Conservation (phyloP, 805 yeast genomes). For the Brettanomyces custersianus region DNA sequence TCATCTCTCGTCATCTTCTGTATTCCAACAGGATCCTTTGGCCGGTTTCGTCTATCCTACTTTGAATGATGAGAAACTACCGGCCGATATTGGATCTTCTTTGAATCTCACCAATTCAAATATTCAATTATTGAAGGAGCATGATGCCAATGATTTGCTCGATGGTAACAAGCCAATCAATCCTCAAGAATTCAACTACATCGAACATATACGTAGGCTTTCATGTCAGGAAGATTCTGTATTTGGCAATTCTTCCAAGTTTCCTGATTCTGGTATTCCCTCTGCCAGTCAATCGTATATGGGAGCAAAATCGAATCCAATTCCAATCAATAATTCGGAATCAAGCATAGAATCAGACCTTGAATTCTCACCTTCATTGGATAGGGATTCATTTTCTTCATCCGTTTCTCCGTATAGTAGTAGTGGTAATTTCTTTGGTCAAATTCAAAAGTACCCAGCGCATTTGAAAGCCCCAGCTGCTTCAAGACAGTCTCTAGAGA, state of each 20-base stretch:
- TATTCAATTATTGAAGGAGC: slow-evolving; percentile 11
- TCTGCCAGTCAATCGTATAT: no score
- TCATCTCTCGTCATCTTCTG: not conserved
- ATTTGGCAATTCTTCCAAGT: slow-evolving; percentile 13
- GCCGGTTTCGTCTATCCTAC: not conserved
- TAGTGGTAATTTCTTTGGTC: no score
- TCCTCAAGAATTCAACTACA: slow-evolving; percentile 25
- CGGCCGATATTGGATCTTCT: no score
- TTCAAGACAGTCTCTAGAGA: no score
- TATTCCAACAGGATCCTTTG: not conserved
- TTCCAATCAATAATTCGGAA: no score
- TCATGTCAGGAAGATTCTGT: slow-evolving; percentile 27
- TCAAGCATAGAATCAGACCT: no score
- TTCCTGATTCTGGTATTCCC: slow-evolving; percentile 9
- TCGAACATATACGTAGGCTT: slow-evolving; percentile 28
- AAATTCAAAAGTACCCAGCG: no score
- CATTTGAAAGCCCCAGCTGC: no score
- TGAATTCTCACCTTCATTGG: no score
- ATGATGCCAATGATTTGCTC: slow-evolving; percentile 11
- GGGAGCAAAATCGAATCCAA: no score
- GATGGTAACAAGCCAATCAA: not conserved
- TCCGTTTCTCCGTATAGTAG: no score
- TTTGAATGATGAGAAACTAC: not conserved
- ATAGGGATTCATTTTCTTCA: no score
- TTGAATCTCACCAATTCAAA: not conserved